Evolutionary conservation across 2,329 filamentous ascomycete species (phyloP).

Genomic region (Aureobasidium sp.): DNA sequence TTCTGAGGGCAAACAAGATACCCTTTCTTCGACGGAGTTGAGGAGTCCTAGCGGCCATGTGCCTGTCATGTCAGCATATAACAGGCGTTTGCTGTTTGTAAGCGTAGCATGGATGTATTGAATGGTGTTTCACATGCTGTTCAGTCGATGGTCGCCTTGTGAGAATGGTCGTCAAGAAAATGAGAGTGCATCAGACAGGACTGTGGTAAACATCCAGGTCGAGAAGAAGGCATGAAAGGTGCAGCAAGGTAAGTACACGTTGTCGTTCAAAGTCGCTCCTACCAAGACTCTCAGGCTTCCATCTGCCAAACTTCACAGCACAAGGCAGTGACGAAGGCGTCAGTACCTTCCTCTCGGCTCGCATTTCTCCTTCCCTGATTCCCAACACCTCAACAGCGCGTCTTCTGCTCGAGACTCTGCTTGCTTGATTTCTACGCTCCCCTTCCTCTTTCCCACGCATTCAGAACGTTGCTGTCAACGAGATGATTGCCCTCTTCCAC

Average conservation of each 20-base stretch:
- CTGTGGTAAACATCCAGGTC: neutral
- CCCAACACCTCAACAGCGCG: neutral
- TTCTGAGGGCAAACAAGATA: conserved; percentile 3
- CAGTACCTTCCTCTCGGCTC: neutral
- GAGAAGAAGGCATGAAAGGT: neutral
- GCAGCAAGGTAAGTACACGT: neutral
- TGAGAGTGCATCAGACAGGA: neutral
- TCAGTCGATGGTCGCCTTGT: neutral
- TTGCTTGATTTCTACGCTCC: neutral
- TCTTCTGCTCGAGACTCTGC: neutral
- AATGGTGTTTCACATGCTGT: neutral
- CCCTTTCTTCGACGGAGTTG: conserved; percentile 4
- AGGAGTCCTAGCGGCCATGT: neutral
- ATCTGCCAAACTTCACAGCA: neutral
- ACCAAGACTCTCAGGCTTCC: neutral
- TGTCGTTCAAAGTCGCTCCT: neutral
- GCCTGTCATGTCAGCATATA: neutral
- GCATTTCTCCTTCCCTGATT: too few relatives aligned
- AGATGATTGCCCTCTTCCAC: neutral
- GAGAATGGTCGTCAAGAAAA: neutral
- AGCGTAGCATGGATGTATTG: neutral
- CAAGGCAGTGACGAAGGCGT: neutral
- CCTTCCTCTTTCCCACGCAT: neutral
- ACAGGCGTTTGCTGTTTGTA: conserved; percentile 1
- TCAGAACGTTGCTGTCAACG: conserved; percentile 1